These are phyloP conservation scores for Monosporascus ibericus DNA, from an alignment of 2,329 filamentous ascomycete species.

Conservation along the genomic window DNA sequence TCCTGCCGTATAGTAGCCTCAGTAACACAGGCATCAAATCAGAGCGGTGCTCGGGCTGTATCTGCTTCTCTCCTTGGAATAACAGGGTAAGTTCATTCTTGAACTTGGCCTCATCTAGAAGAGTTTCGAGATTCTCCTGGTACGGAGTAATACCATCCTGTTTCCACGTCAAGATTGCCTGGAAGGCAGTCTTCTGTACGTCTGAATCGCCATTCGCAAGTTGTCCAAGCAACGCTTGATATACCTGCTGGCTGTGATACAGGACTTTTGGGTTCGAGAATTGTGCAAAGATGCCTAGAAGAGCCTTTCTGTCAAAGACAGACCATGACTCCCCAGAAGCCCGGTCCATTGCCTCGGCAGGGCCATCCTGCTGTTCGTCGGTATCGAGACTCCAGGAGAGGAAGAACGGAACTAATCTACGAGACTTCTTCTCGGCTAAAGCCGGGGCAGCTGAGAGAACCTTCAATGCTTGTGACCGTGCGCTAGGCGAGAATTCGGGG, in stretches of 20 bases:
- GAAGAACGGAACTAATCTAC: slow-evolving; percentile 78
- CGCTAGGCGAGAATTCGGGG: slow-evolving; percentile 44
- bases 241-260: slow-evolving; percentile 71
- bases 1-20: slow-evolving; percentile 80
- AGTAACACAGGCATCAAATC: slow-evolving; percentile 81
- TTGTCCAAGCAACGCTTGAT: slow-evolving; percentile 65
- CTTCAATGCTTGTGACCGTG: slow-evolving; percentile 72
- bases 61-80: slow-evolving; percentile 66
- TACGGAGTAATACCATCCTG: slow-evolving; percentile 68
- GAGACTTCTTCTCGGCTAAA: slow-evolving; percentile 80
- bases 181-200: slow-evolving; percentile 78
- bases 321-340: slow-evolving; percentile 49
- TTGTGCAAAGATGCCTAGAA: slow-evolving; percentile 74
- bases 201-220: slow-evolving; percentile 86
- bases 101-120: slow-evolving; percentile 87
- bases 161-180: slow-evolving; percentile 87
- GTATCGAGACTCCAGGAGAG: slow-evolving; percentile 67
- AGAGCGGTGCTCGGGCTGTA: slow-evolving; percentile 65
- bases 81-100: slow-evolving; percentile 91
- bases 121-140: slow-evolving; percentile 75
- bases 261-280: slow-evolving; percentile 84
- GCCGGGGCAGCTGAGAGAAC: slow-evolving; percentile 68
- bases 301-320: slow-evolving; percentile 74
- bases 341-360: slow-evolving; percentile 11
- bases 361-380: slow-evolving; percentile 34